Percentiles rank a stretch among this genome's conserved stretches.
These are phyloP conservation scores for Lachnellula hyalina DNA, from an alignment of 2,329 filamentous ascomycete genomes.

Conservation along the genomic window DNA sequence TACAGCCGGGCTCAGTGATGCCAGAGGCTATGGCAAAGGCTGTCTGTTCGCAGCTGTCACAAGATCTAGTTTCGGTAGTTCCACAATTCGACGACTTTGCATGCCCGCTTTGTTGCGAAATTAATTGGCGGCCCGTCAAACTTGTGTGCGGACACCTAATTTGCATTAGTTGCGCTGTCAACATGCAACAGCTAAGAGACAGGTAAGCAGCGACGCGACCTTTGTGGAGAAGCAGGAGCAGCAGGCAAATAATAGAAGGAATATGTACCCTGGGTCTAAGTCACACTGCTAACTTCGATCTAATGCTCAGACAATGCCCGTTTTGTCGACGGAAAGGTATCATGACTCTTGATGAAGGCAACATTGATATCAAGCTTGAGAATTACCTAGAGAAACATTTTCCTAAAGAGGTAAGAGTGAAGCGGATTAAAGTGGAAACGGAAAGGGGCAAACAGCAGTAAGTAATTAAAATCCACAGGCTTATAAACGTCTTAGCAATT, in stretches of 20 bases:
- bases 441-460: constrained; percentile 70
- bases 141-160: constrained; percentile 72
- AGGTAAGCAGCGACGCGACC: constrained; percentile 26
- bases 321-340: neutral
- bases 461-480: constrained; percentile 28
- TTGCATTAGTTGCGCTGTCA: constrained; percentile 77
- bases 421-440: constrained; percentile 65
- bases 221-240: constrained; percentile 55
- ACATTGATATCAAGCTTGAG: constrained; percentile 63
- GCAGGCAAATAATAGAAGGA: constrained; percentile 30
- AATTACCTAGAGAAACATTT: constrained; percentile 73
- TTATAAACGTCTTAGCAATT: no score
- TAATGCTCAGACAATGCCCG: no score
- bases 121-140: constrained; percentile 78
- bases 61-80: constrained; percentile 65
- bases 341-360: constrained; percentile 40
- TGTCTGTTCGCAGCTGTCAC: constrained; percentile 68
- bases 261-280: no score
- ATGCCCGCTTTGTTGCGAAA: constrained; percentile 73
- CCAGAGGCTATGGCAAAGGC: constrained; percentile 66
- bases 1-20: constrained; percentile 56
- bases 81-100: constrained; percentile 81
- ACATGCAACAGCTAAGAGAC: constrained; percentile 67
- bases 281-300: neutral
- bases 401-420: constrained; percentile 62